phyloP scores from a whole-genome alignment of 306 rosid species.

The Benincasa hispida region DNA sequence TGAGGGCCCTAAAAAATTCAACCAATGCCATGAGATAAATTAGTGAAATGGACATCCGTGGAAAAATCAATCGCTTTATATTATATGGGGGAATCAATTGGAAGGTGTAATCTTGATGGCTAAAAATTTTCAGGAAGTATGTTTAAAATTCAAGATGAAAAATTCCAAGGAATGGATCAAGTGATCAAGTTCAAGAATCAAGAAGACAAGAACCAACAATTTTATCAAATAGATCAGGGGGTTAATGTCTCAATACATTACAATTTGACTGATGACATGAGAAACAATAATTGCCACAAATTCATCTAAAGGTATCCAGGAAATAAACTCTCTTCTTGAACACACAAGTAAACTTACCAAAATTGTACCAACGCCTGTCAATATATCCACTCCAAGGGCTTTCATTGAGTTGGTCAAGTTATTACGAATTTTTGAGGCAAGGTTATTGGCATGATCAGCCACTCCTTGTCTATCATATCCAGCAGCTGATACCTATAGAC shows the following conservation, averaged over 20 bases:
- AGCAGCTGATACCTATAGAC: constrained; percentile 58
- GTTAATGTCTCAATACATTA: not conserved
- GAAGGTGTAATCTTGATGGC: not conserved
- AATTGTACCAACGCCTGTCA: constrained; percentile 79
- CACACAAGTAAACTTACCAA: constrained; percentile 34
- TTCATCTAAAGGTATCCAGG: not conserved
- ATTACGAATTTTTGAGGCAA: constrained; percentile 79
- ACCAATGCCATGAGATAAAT: constrained; percentile 10
- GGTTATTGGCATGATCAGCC: constrained; percentile 96
- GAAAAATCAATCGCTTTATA: not conserved
- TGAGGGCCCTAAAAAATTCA: constrained; percentile 64
- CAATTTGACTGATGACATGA: not conserved
- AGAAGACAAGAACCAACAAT: not conserved
- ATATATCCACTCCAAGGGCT: constrained; percentile 93
- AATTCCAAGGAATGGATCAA: not conserved
- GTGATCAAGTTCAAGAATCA: not conserved
- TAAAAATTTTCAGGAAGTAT: not conserved
- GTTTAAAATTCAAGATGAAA: not conserved
- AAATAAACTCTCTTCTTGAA: not conserved
- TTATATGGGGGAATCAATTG: not conserved
- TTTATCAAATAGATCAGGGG: not conserved
- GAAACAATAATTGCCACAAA: not conserved
- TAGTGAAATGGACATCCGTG: not conserved
- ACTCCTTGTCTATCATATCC: constrained; percentile 95
- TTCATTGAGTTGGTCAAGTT: constrained; percentile 86